These are phyloP conservation scores for Solanum arcanum DNA, from an alignment of 257 asterid genomes.

Conservation along the genomic window DNA sequence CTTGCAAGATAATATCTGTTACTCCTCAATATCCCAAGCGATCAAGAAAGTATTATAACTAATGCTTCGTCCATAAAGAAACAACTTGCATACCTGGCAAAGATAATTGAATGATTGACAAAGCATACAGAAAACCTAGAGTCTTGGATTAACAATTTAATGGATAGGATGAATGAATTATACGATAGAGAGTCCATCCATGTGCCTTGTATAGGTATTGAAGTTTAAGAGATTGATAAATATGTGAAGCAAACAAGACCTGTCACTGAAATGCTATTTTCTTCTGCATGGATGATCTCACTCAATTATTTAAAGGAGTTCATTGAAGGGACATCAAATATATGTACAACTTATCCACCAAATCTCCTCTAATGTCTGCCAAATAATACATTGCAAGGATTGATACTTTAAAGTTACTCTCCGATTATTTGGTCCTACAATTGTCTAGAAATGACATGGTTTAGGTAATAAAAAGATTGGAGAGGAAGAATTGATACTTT, in stretches of 20 bases:
- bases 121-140: no score
- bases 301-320: not conserved
- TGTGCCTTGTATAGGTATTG: not conserved
- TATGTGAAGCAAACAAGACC: not conserved
- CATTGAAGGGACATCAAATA: not conserved
- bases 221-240: not conserved
- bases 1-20: no score
- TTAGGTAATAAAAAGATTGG: not conserved
- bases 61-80: no score
- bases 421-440: not conserved
- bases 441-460: not conserved
- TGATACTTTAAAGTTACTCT: not conserved
- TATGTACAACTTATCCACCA: not conserved
- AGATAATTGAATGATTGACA: no score
- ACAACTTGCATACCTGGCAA: no score
- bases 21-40: no score
- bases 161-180: not conserved
- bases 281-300: not conserved
- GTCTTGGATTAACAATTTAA: no score
- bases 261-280: not conserved
- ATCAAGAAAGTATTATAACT: no score
- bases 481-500: no score
- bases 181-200: not conserved
- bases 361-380: not conserved
- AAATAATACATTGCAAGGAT: not conserved